Base-by-base conservation (phyloP, 768 basidiomycete species). In the Podaxis pistillaris region DNA sequence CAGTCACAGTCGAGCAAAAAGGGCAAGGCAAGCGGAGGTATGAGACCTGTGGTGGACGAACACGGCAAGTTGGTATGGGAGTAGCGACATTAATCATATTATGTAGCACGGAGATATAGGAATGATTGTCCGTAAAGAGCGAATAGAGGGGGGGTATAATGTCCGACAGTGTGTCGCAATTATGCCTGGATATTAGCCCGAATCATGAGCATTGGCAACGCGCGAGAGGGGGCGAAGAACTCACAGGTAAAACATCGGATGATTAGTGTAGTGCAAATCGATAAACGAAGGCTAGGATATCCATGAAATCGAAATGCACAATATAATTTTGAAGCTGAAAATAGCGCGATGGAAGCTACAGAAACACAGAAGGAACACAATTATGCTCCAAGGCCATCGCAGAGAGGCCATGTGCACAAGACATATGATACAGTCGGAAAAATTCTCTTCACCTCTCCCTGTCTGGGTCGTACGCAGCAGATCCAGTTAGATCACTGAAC, bases 11-110 rank as follows among this genome's bases (percentile, higher is more conserved):
- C 59, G 58, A 69, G 69, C 50, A 71, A 54, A 28, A 68, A 67
- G 58, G 68, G 71, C 33, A 77, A 76, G 67, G 75, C 69, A 49
- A 78, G 85, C 65, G 86, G 86, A 12, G 87, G 86, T 17, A 87
- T 86, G 85, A 80, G 74, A n/a, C 84, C 86, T 0, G 73, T 69
- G n/a, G 83, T 89, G 28, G 82, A 86, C 65, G 78, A 78, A 44
- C 73, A 71, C 24, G 88, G 87, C 36, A 83, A 83, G 69, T 66
- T 87, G 65, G 83, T 88, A 49, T 88, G 83, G 83, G 84, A 85
- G 64, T 85, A 69, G 73, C 44, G 36, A 63, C 38, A 51, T 50
- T 50, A 60, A 59, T 66, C 53, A 54, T 61, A 58, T 60, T 56
- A 60, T 46, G 62, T 64, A 62, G 59, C 50, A 28, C 53, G 63